Conservation (phyloP, 1,284 basidiomycete genomes). For the Austroboletus novae-zelandiae region DNA sequence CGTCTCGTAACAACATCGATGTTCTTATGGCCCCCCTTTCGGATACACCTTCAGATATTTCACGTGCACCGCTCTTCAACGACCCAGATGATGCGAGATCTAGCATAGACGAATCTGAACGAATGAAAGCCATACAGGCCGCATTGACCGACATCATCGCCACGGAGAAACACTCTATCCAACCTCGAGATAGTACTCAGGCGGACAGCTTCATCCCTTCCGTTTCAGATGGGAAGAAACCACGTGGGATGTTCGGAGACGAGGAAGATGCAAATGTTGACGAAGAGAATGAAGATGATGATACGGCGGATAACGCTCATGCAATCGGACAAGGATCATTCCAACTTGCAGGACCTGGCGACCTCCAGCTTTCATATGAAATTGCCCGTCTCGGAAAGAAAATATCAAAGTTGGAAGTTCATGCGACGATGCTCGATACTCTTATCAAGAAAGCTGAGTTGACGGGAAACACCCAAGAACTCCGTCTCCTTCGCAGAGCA, state of each 20-base stretch:
- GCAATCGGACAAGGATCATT: slow-evolving; percentile 52
- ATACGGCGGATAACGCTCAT: slow-evolving; percentile 42
- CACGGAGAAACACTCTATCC: slow-evolving; percentile 54
- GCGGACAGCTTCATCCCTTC: slow-evolving; percentile 8
- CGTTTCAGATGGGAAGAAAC: slow-evolving; percentile 16
- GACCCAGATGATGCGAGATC: slow-evolving; percentile 67
- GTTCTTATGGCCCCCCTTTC: slow-evolving; percentile 71
- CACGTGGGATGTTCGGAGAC: slow-evolving; percentile 36
- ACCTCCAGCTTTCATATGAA: slow-evolving; percentile 82
- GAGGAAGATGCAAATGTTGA: slow-evolving; percentile 36
- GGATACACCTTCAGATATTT: slow-evolving; percentile 46
- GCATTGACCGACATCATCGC: slow-evolving; percentile 94
- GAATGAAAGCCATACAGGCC: slow-evolving; percentile 93
- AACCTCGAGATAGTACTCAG: slow-evolving; percentile 15
- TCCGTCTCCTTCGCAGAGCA: slow-evolving; percentile 78
- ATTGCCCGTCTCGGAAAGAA: slow-evolving; percentile 75
- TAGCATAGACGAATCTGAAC: slow-evolving; percentile 63
- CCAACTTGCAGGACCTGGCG: slow-evolving; percentile 78
- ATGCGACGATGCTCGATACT: slow-evolving; percentile 80
- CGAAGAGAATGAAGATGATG: slow-evolving; percentile 38
- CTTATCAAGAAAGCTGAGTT: slow-evolving; percentile 93
- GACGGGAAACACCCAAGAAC: slow-evolving; percentile 85
- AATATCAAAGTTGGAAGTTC: slow-evolving; percentile 73
- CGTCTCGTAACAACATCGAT: slow-evolving; percentile 59
- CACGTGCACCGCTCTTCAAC: slow-evolving; percentile 76